Base-by-base conservation (phyloP, 768 basidiomycete genomes). In the Kwoniella sp. region DNA sequence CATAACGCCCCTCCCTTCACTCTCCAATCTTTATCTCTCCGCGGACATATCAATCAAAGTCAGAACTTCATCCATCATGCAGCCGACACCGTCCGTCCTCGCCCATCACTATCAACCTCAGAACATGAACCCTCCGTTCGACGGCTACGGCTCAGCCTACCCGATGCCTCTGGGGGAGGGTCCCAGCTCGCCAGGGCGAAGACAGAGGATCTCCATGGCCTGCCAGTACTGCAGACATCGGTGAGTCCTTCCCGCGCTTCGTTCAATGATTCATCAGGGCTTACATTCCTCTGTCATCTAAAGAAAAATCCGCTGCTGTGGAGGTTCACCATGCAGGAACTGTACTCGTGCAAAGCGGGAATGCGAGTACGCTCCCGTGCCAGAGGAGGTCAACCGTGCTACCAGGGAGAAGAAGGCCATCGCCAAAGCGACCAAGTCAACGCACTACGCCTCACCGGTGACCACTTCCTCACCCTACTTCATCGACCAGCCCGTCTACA, bases 381-480 rank as follows among this genome's bases (percentile, higher is more conserved):
- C 70, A 28, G 70, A 69, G 45, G 68, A 72, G 37, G 62, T 70
- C 46, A 72, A 72, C 57, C 57, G 63, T 20, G 62, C 64, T 4
- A 70, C 68, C 1, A 53, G 65, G 19, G 62, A 66, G 55, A 63
- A 68, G 51, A 72, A 72, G 42, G 68, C 68, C 3, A 20, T 59
- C 2, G 54, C 65, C 15, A 72, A 72, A 56, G 57, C 64, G 15
- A 29, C 52, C 38, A 63, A 57, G 42, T 27, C 45, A 11, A 41
- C 46, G 29, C 38, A 36, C 41, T 42, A 49, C 22, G 42, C 38
- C 29, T 50, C 49, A 5, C 54, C 59, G 14, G 28, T 41, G 17
- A 46, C 66, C 1, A 56, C 51, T 32, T 60, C 43, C 32, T 59
- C 59, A 6, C 66, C 66, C 12, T 64, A 58, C 52, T 56, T 62